Percentiles rank a stretch among this genome's conserved stretches.
Evolutionary conservation across 2,329 filamentous ascomycete genomes (phyloP).

Genomic region (Colletotrichum sp.): DNA sequence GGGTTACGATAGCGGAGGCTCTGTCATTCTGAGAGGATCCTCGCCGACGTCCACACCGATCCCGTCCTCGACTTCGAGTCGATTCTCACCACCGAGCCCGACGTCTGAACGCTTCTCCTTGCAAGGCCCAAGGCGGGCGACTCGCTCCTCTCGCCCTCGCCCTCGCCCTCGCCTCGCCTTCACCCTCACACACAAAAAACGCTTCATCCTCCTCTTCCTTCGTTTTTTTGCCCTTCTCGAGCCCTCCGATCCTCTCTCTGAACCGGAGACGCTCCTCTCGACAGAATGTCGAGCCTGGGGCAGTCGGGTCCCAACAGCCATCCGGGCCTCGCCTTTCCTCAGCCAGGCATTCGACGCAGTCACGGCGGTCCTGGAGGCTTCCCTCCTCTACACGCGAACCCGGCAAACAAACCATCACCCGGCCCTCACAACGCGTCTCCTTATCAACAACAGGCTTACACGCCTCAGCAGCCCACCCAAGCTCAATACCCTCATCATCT

Average conservation of each 20-base stretch:
- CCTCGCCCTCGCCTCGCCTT: neutral
- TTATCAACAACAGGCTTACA: constrained; percentile 59
- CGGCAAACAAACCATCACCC: constrained; percentile 60
- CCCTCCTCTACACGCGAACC: constrained; percentile 52
- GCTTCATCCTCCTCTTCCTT: neutral
- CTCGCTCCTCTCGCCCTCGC: neutral
- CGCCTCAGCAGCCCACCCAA: constrained; percentile 55
- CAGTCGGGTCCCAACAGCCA: constrained; percentile 57
- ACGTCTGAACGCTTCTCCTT: neutral
- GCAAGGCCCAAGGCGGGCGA: neutral
- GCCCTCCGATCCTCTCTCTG: neutral
- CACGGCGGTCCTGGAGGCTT: constrained; percentile 34
- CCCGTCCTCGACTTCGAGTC: neutral
- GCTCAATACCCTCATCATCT: constrained; percentile 57
- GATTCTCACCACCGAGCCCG: neutral
- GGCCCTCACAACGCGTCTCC: constrained; percentile 59
- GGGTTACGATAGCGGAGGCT: constrained; percentile 21
- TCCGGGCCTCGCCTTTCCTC: constrained; percentile 57
- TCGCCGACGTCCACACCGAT: constrained; percentile 3
- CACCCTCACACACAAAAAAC: neutral
- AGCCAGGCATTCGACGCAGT: constrained; percentile 54
- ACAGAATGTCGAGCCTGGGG: constrained; percentile 53
- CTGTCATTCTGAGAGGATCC: neutral
- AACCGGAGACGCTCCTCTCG: constrained; percentile 11
- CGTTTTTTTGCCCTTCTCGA: neutral